Evolutionary conservation across 768 basidiomycete genomes (phyloP).

Genomic region (Leccinum subgranulosum): DNA sequence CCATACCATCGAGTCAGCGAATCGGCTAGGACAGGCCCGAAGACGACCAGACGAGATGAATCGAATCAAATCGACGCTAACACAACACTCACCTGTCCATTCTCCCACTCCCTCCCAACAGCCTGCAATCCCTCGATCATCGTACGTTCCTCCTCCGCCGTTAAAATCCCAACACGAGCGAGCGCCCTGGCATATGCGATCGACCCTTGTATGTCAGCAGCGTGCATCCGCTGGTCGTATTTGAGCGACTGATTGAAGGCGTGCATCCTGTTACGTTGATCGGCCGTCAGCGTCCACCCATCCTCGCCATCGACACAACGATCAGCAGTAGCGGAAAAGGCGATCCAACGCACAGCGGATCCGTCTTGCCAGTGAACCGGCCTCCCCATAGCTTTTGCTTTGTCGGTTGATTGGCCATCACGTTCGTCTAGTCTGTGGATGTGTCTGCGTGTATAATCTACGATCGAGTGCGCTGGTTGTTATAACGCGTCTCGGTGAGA

Average conservation of each 20-base stretch:
- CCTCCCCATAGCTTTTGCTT: constrained; percentile 87
- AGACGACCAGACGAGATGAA: background rate
- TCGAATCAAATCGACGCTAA: background rate
- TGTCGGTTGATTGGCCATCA: constrained; percentile 41
- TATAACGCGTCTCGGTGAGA: background rate
- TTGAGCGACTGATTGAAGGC: constrained; percentile 94
- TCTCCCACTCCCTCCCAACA: constrained; percentile 85
- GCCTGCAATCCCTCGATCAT: constrained; percentile 70
- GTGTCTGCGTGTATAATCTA: background rate
- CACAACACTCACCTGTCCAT: constrained; percentile 49
- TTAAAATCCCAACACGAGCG: constrained; percentile 76
- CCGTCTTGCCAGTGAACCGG: constrained; percentile 84
- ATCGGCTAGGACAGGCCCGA: background rate
- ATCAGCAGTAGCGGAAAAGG: no score
- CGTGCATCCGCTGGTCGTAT: constrained; percentile 94
- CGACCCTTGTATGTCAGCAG: constrained; percentile 88
- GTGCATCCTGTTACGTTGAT: constrained; percentile 69
- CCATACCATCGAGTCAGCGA: background rate
- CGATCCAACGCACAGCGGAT: constrained; percentile 39
- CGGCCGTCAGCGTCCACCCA: constrained; percentile 1
- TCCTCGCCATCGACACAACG: background rate
- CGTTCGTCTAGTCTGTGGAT: background rate
- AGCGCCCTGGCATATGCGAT: constrained; percentile 95
- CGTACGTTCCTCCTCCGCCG: constrained; percentile 65
- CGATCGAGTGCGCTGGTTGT: background rate